Base-by-base conservation (phyloP, 371 early-diverging fungal genomes). In the Dinochytrium kinnereticum region DNA sequence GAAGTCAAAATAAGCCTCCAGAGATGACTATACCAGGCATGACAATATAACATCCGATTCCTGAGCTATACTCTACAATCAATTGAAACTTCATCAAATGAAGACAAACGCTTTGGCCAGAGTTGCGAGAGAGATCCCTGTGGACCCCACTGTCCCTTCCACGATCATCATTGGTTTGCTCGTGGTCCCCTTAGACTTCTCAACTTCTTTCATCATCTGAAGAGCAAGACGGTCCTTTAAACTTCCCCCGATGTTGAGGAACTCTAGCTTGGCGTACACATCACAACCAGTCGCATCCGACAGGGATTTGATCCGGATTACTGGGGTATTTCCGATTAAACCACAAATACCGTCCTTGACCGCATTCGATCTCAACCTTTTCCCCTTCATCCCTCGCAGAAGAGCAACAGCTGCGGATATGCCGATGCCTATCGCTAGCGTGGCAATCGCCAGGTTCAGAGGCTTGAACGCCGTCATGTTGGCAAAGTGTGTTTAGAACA, bases 191-290 rank as follows among this genome's bases (percentile, higher is more conserved):
- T 2, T 37, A n/a, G 0, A 5, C 49, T 69, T 70, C 77, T 97
- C 98, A 1, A 95, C 97, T 2, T 88, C 85, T 51, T 88, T 82
- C 51, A 98, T 89, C 76, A 97, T 91, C 69, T 89, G 87, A 49
- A 96, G 85, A 2, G 97, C 98, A 0, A 96, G 94, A 36, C 98
- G 84, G 80, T 98, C 98, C 79, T 67, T 66, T 33, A 81, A 71
- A 75, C 94, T 93, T 30, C 97, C 98, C 28, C 96, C 98, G 2
- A 96, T 95, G 70, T 95, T 96, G 69, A 96, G 75, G 80, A 95
- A 97, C 91, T 96, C 90, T 53, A 72, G 74, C 57, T 88, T 85
- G 38, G 73, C 97, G 76, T 94, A 81, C 61, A 98, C 91, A 68
- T 91, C 90, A 78, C 98, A 98, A 0, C 96, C 96, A 0, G 97